phyloP scores from a whole-genome alignment of 805 yeast species.

The Kuraishia floccosa region DNA sequence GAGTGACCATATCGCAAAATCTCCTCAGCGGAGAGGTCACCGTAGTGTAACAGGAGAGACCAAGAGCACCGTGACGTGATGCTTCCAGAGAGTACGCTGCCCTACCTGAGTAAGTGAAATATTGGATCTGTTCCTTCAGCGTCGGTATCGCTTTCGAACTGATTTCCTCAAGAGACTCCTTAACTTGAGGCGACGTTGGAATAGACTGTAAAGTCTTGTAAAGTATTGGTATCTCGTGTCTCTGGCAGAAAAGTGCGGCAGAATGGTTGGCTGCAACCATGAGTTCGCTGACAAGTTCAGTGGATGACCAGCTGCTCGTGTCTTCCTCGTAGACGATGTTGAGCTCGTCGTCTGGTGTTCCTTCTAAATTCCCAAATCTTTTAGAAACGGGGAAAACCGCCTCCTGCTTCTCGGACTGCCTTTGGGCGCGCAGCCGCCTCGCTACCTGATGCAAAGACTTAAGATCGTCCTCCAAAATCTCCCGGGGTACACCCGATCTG shows the following conservation, averaged over 20 bases:
- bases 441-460: conserved; percentile 20
- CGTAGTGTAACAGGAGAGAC: conserved; percentile 51
- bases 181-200: conserved; percentile 12
- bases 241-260: conserved; percentile 34
- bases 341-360: conserved; percentile 11
- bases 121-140: conserved; percentile 30
- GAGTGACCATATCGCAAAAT: conserved; percentile 69
- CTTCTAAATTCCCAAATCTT: conserved; percentile 4
- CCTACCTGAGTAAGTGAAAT: conserved; percentile 37
- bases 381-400: conserved; percentile 27
- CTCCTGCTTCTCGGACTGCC: conserved; percentile 12
- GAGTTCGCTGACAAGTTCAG: conserved; percentile 58
- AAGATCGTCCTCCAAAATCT: conserved; percentile 1
- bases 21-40: conserved; percentile 88
- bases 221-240: conserved; percentile 38
- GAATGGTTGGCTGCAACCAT: conserved; percentile 76
- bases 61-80: conserved; percentile 47
- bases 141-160: conserved; percentile 8
- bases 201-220: conserved; percentile 22
- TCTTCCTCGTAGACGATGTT: conserved; percentile 11
- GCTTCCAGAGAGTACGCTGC: conserved; percentile 40
- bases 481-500: not conserved
- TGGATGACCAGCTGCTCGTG: not conserved
- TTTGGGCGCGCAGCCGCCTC: conserved; percentile 18
- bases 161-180: conserved; percentile 8